phyloP scores from a whole-genome alignment of 2,329 filamentous ascomycete species.

The Ceratocystis huliohia region DNA sequence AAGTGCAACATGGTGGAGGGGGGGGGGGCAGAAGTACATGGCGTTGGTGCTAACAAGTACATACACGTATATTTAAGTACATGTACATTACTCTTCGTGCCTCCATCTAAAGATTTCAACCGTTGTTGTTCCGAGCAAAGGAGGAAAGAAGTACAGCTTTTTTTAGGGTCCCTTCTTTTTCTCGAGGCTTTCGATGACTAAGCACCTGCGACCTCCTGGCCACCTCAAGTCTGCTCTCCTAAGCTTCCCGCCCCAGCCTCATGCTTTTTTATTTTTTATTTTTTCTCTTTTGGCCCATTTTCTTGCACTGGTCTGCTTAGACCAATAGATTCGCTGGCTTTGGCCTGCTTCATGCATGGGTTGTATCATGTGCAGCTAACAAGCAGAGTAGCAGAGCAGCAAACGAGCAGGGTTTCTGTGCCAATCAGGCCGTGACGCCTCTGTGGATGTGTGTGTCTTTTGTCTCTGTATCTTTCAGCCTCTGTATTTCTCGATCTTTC shows the following conservation, averaged over 20 bases:
- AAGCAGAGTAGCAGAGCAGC: background rate
- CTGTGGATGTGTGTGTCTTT: background rate
- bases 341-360: background rate
- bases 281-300: background rate
- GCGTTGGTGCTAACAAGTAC: background rate
- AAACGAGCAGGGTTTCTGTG: background rate
- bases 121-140: too few relatives aligned
- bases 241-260: background rate
- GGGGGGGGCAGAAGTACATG: background rate
- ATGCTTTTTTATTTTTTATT: background rate
- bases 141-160: too few relatives aligned
- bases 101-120: background rate
- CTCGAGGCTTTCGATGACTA: too few relatives aligned
- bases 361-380: background rate
- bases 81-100: background rate
- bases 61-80: background rate
- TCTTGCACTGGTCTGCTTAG: too few relatives aligned
- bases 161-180: too few relatives aligned
- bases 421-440: conserved; percentile 14
- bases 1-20: too few relatives aligned
- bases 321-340: background rate
- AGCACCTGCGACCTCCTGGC: background rate
- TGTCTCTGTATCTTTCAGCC: background rate
- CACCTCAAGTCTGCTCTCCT: background rate
- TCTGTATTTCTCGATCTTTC: background rate